These are phyloP conservation scores for Trametes cingulata DNA, from an alignment of 768 basidiomycete species.

Conservation along the genomic window DNA sequence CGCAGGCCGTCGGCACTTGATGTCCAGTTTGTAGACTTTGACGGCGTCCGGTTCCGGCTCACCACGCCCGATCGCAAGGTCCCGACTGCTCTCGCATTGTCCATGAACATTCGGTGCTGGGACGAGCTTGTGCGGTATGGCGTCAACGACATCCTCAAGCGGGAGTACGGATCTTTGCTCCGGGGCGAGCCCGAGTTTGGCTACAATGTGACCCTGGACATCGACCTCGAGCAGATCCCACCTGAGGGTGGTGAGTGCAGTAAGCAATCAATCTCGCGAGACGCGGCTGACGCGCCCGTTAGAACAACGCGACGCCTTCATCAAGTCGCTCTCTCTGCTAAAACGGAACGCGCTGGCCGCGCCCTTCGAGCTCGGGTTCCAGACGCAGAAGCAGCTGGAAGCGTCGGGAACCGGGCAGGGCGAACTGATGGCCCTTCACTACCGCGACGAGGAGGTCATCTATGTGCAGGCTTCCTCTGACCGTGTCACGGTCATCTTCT, in stretches of 20 bases:
- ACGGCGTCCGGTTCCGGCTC: conserved; percentile 92
- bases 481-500: conserved; percentile 97
- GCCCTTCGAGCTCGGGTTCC: conserved; percentile 89
- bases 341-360: conserved; percentile 95
- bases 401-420: conserved; percentile 64
- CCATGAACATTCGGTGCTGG: conserved; percentile 99
- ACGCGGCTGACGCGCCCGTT: conserved; percentile 20
- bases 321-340: conserved; percentile 79
- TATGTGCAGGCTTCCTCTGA: conserved; percentile 92
- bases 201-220: conserved; percentile 83
- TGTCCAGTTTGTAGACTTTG: conserved; percentile 97
- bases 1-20: conserved; percentile 86
- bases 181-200: conserved; percentile 74
- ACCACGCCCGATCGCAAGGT: conserved; percentile 88
- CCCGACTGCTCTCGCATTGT: conserved; percentile 63
- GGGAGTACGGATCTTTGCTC: conserved; percentile 81
- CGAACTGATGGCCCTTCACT: conserved; percentile 90
- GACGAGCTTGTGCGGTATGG: conserved; percentile 88
- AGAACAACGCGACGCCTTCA: conserved; percentile 81
- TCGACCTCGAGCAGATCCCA: conserved; percentile 87
- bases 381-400: conserved; percentile 81
- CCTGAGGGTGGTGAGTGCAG: conserved; percentile 65
- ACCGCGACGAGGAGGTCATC: conserved; percentile 96
- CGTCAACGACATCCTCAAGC: conserved; percentile 71
- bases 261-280: not conserved